These are phyloP conservation scores for Fraxinus floribunda DNA, from an alignment of 305 asterid genomes.

Conservation along the genomic window DNA sequence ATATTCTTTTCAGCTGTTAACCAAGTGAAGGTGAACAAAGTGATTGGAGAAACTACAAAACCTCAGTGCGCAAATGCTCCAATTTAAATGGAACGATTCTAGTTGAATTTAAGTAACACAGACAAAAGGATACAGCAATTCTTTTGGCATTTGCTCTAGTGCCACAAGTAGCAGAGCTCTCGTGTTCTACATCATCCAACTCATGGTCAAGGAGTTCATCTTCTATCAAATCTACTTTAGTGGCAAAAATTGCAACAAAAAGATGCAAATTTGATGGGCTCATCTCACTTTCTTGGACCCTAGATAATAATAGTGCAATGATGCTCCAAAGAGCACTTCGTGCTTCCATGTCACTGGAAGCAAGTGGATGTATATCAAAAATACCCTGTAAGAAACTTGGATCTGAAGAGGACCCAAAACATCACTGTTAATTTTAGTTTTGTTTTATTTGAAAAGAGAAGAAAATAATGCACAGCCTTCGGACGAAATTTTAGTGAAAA, in stretches of 20 bases:
- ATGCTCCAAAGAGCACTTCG: slow-evolving; percentile 74
- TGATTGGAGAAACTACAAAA: slow-evolving; percentile 18
- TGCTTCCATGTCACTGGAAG: slow-evolving; percentile 62
- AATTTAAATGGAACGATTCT: background rate
- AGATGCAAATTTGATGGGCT: slow-evolving; percentile 41
- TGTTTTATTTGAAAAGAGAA: background rate
- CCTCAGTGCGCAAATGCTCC: background rate
- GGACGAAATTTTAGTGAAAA: slow-evolving; percentile 17
- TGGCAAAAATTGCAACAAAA: slow-evolving; percentile 52
- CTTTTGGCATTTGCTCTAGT: slow-evolving; percentile 35
- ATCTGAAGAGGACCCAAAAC: slow-evolving; percentile 46
- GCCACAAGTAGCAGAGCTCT: slow-evolving; percentile 28
- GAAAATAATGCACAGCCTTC: slow-evolving; percentile 2
- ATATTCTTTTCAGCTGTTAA: slow-evolving; percentile 54
- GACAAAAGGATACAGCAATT: slow-evolving; percentile 60
- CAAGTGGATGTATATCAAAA: slow-evolving; percentile 62
- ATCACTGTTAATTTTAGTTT: slow-evolving; percentile 22
- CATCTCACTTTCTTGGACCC: slow-evolving; percentile 45
- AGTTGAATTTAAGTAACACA: background rate
- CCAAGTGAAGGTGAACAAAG: slow-evolving; percentile 39
- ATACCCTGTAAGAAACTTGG: slow-evolving; percentile 60
- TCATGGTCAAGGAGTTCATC: slow-evolving; percentile 55
- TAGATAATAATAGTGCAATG: slow-evolving; percentile 52
- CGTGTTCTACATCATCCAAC: slow-evolving; percentile 34
- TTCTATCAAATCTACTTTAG: slow-evolving; percentile 59